Evolutionary conservation across 2,329 filamentous ascomycete genomes (phyloP), one percentile per base, ranked within the genome.

Genomic region (Scedosporium boydii): DNA sequence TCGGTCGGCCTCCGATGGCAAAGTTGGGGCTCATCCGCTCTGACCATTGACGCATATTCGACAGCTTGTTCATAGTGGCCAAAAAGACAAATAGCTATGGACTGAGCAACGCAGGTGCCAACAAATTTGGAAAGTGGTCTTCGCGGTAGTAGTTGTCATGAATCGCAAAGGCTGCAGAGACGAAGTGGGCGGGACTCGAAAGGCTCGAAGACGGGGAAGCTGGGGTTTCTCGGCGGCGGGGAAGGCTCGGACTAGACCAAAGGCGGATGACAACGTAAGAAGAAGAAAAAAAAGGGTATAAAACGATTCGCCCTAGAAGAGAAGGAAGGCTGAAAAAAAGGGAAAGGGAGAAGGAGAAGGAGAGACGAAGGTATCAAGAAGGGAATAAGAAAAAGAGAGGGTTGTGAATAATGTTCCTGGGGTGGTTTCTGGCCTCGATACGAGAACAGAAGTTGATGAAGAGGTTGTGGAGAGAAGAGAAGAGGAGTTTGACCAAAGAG

Each of bases 11-110:
- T 69, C 84, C 82, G 81, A 87, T 87, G 74, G 83, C 82, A 69
- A 87, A 87, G 75, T 83, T 86, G 70, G 84, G 84, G 71, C 82
- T 85, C 82, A 87, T 87, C 80, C 84, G 82, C 76, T 87, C 84
- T 73, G 84, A 83, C 85, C 85, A 88, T 79, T 87, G 84, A 80
- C 85, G 84, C 85, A 88, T 87, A 72, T 86, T 87, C 74, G 84
- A 83, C 76, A 88, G 76, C 77, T 87, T 88, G 78, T 88, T 87
- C 85, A 88, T 88, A 72, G 70, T 86, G 81, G 66, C 57, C 60
- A 51, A 58, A 41, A 18, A 29, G 21, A 55, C 12, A 55, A 55
- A 27, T 10, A 26, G 21, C 51, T 18, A 59, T 18, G 58, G 27
- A 26, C 23, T 58, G 48, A 59, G 61, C 38, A 29, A 26, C 41